Percentiles rank a stretch among this genome's conserved stretches.
phyloP scores from a whole-genome alignment of 345 rosid species.

The Rhodomyrtus tomentosa region DNA sequence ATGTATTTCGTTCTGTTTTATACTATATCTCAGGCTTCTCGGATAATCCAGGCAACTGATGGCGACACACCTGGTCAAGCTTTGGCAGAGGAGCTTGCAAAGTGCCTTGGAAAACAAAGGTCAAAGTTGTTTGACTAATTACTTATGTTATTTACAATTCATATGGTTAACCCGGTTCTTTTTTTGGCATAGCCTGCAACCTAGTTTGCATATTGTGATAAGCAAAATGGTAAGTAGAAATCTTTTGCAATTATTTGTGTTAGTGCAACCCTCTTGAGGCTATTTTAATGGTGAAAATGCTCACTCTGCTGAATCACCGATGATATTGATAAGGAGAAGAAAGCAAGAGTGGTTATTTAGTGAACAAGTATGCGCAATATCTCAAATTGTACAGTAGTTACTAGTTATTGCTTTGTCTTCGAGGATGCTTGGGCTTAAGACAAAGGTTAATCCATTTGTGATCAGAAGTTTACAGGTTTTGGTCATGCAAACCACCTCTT shows the following conservation, averaged over 20 bases:
- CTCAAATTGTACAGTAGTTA: background rate
- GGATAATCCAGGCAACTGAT: slow-evolving; percentile 46
- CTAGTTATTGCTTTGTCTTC: background rate
- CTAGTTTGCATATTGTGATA: background rate
- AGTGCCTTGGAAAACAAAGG: slow-evolving; percentile 50
- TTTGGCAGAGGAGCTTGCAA: slow-evolving; percentile 44
- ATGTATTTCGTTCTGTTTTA: background rate
- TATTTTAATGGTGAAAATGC: background rate
- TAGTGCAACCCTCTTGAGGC: background rate
- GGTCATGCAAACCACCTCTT: background rate
- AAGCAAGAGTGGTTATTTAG: background rate
- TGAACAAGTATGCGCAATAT: background rate
- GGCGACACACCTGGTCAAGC: slow-evolving; percentile 27
- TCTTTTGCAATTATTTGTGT: background rate
- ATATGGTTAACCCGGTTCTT: background rate
- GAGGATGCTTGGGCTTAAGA: background rate
- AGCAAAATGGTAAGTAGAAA: background rate
- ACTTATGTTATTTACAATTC: background rate
- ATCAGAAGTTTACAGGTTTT: background rate
- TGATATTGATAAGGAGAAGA: background rate
- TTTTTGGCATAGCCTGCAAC: background rate
- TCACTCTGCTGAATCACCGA: background rate
- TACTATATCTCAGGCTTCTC: slow-evolving; percentile 20
- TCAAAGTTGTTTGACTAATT: background rate
- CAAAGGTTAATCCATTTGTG: background rate